phyloP scores from a whole-genome alignment of 176 grass and related monocot species.

The Eleusine coracana region DNA sequence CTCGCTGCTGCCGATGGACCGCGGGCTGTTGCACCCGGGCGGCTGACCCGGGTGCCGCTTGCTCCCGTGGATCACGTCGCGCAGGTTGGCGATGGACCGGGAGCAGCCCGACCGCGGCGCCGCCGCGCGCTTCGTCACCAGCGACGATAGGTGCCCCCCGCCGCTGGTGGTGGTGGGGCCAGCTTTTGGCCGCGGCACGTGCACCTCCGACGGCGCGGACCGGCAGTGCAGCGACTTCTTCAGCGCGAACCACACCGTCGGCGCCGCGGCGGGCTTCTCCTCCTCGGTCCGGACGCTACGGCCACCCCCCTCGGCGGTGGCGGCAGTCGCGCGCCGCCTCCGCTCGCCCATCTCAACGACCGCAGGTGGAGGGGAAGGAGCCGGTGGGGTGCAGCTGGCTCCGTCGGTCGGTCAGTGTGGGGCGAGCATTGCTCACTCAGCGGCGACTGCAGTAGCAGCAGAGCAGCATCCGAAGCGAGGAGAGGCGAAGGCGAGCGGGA shows the following conservation, averaged over 20 bases:
- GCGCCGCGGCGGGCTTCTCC: conserved; percentile 42
- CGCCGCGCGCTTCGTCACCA: conserved; percentile 61
- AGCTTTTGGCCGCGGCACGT: conserved; percentile 69
- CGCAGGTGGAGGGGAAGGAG: not conserved
- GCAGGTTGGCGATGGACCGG: conserved; percentile 88
- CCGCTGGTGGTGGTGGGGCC: not conserved
- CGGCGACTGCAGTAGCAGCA: conserved; percentile 23
- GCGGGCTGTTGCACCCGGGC: conserved; percentile 82
- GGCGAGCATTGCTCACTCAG: conserved; percentile 6
- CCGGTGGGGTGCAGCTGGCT: not conserved
- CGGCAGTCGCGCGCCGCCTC: conserved; percentile 28
- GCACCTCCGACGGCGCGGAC: conserved; percentile 81
- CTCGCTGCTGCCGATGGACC: conserved; percentile 96
- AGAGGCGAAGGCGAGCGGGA: not conserved
- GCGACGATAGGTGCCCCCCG: conserved; percentile 47
- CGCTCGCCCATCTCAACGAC: conserved; percentile 41
- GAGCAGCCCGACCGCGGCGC: conserved; percentile 77
- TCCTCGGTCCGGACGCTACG: not conserved
- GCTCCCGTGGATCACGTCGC: conserved; percentile 97
- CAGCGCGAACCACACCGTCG: conserved; percentile 86
- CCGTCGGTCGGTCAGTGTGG: conserved; percentile 20
- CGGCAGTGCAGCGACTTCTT: conserved; percentile 95
- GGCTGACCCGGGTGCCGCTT: conserved; percentile 83
- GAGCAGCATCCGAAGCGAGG: conserved; percentile 27
- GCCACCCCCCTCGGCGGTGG: not conserved